These are phyloP conservation scores for Ascochyta pisi DNA, from an alignment of 2,329 filamentous ascomycete species.

Conservation along the genomic window DNA sequence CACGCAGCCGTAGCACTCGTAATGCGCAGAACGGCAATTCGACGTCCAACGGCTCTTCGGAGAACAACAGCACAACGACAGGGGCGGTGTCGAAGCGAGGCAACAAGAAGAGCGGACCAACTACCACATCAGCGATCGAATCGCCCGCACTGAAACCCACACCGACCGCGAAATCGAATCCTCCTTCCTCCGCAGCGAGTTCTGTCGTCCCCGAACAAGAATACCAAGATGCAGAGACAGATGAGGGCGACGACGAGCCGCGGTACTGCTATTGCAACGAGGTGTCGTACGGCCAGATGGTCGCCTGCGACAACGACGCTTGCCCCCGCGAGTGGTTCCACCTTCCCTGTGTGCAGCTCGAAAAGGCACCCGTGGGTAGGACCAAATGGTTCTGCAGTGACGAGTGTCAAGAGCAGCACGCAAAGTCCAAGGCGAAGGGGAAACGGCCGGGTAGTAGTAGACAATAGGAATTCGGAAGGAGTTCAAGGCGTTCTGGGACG, in stretches of 20 bases:
- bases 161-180: conserved; percentile 36
- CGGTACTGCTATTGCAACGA: conserved; percentile 71
- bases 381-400: conserved; percentile 52
- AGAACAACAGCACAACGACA: conserved; percentile 48
- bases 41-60: conserved; percentile 48
- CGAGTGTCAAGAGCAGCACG: conserved; percentile 45
- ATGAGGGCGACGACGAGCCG: conserved; percentile 57
- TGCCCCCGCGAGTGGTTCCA: conserved; percentile 73
- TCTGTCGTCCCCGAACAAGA: conserved; percentile 44
- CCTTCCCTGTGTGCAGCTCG: conserved; percentile 68
- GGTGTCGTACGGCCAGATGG: conserved; percentile 71
- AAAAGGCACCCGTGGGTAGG: conserved; percentile 60
- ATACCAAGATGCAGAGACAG: conserved; percentile 43
- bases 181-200: conserved; percentile 43
- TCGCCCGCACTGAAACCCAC: conserved; percentile 38
- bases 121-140: conserved; percentile 32
- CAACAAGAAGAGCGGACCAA: conserved; percentile 43
- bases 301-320: conserved; percentile 70
- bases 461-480: conserved; percentile 51
- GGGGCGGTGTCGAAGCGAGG: conserved; percentile 45
- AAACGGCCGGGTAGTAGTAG: conserved; percentile 48
- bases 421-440: conserved; percentile 42
- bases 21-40: conserved; percentile 47
- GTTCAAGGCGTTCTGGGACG: conserved; percentile 47
- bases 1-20: conserved; percentile 52